Evolutionary conservation across 2,329 filamentous ascomycete species (phyloP), one percentile per base, ranked within the genome.

Genomic region (Sphaerulina vaccinii): DNA sequence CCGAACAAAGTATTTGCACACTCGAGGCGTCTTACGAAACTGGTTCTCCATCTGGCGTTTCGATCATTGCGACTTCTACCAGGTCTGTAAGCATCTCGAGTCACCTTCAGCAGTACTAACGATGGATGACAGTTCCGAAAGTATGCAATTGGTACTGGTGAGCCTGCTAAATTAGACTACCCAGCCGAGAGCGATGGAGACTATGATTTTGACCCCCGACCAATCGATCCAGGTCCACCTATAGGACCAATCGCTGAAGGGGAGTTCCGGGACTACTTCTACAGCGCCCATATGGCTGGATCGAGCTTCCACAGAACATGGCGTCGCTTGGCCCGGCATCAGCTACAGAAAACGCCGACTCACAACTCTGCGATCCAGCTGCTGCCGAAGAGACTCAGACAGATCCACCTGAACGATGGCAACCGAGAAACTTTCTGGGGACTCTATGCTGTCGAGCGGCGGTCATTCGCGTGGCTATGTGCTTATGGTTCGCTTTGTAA

Each of bases 11-110:
- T 52, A 52, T 39, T 18, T 32, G 6, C 9, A 24, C 2, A 15
- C 37, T 13, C 36, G 50, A 16, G 37, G 36, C 3, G 18, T n/a
- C 5, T 36, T 48, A 2, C 22, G 36, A 22, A 16, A 33, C 11
- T 47, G 23, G 15, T 48, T 52, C 38, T 52, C 50, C 3, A 39
- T 33, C 1, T 52, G 50, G 50, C 42, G 29, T 7, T 52, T 46
- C 27, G 50, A 52, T 3, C 24, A 52, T 16, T 52, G 50, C 24
- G 36, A 52, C 10, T 48, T 52, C 38, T 42, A 48, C 10, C 33
- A 42, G 24, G 46, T 49, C 16, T 27, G 45, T 41, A 11, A 10
- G 16, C n/a, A 19, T 36, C 24, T 13, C 10, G n/a, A 32, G 3
- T 32, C 9, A n/a, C 32, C 13, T 16, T 13, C 5, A 5, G 4